Evolutionary conservation across 306 rosid species (phyloP), one percentile per base, ranked within the genome.

Genomic region (Medicago lupulina): DNA sequence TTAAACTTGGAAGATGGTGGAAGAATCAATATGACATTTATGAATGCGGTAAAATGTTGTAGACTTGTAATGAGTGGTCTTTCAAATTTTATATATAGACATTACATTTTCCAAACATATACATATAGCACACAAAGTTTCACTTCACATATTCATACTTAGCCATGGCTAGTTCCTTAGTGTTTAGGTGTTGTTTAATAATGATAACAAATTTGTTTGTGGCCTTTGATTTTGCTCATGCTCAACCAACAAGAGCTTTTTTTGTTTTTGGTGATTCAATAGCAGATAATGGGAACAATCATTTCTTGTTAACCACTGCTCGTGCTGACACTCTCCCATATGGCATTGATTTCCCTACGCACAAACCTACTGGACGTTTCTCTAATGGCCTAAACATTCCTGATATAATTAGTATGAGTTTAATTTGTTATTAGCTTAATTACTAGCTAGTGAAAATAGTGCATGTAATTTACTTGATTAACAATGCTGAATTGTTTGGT

Each of bases 321-420:
- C 89, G 98, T 0, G 98, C 98, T 0, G 98, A 94, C 17, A 28
- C 90, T 60, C 85, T 80, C 5, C 98, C 98, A 5, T 94, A 94
- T 43, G 98, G 98, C 74, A 70, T 94, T 68, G 98, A 94, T 80
- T 90, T 75, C 64, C 92, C 98, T 2, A 82, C 89, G 1, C 85
- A 84, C 15, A 83, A 61, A 13, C 88, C 98, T 21, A 91, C 95
- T 0, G 98, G 97, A 16, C 96, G 98, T 50, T 94, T 94, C 83
- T 94, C 98, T 12, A 94, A 94, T 78, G 98, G 98, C 91, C 80
- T 80, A 1, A 94, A 87, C 82, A 94, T 94, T 54, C 97, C 98
- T 21, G 98, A 94, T 63, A 21, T 85, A 17, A 86, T 92, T 70
- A 76, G 98, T 91, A 84, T 14, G 46, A 53, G 4, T 50, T 68